Evolutionary conservation across 805 yeast species (phyloP), one percentile per base, ranked within the genome.

Genomic region (Starmerella stigmatis): DNA sequence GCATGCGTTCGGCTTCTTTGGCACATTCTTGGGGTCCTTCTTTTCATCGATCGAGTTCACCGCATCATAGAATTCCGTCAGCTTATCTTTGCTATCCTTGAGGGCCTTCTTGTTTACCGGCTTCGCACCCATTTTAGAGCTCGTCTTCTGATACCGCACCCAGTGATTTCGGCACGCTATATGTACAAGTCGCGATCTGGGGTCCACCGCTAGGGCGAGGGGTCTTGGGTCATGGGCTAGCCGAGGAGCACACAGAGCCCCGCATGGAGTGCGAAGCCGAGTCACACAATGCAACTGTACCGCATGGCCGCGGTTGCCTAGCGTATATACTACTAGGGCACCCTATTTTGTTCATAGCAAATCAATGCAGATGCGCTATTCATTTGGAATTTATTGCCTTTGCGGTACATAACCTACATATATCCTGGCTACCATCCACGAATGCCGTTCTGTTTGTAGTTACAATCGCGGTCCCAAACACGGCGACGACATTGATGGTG

Each of bases 171-270:
- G 16, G n/a, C n/a, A 10, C 2, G 5, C 9, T 15, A 10, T 2
- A 7, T 12, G 7, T 30, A 17, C 16, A 10, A 15, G 13, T 30
- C 13, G 12, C 20, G 8, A 12, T 30, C 33, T 30, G 33, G 33
- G 33, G 33, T 30, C 11, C 13, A 8, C n/a, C 11, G 27, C 8
- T 25, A 11, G 8, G 20, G 4, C 16, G 27, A 22, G 38, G 38
- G 38, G n/a, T 21, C 8, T 26, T 26, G 38, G 17, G 6, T 8
- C 12, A 8, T 3, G 13, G 19, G 19, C 28, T 34, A 34, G 38
- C 38, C 38, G 38, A 34, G 38, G 38, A 34, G 26, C n/a, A 11
- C n/a, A n/a, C n/a, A n/a, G n/a, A 34, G 27, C 38, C 38, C 38
- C 38, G 38, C 38, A 34, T 17, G 23, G 15, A 23, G 19, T 6